These are phyloP conservation scores for Hamigera avellanea DNA, from an alignment of 495 filamentous ascomycete species.

Conservation along the genomic window DNA sequence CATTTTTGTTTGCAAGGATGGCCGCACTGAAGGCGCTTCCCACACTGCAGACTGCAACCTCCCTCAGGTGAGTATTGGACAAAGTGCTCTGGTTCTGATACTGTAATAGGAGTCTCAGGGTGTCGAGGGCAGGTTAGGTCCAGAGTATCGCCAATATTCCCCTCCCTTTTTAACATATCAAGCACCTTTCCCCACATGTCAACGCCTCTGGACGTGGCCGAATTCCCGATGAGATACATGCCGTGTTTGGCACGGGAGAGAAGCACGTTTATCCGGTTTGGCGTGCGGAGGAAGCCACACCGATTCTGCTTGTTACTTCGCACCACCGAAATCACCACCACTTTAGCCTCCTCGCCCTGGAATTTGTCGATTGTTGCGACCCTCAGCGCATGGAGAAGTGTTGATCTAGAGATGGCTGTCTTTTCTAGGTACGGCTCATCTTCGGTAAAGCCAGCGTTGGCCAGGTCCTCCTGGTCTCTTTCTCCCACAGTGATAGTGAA, in stretches of 20 bases:
- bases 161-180: conserved; percentile 28
- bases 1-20: conserved; percentile 51
- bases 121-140: conserved; percentile 57
- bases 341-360: conserved; percentile 62
- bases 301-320: conserved; percentile 50
- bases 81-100: conserved; percentile 51
- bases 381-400: conserved; percentile 22
- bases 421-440: conserved; percentile 2
- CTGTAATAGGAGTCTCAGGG: conserved; percentile 35
- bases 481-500: conserved; percentile 35
- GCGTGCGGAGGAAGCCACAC: conserved; percentile 58
- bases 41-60: conserved; percentile 46
- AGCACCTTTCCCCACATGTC: conserved; percentile 59
- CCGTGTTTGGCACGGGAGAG: conserved; percentile 60
- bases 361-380: conserved; percentile 70
- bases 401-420: neutral
- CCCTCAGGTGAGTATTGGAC: conserved; percentile 46
- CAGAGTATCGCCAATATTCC: conserved; percentile 43
- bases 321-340: conserved; percentile 63
- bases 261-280: conserved; percentile 69
- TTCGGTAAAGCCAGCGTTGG: conserved; percentile 22
- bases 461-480: conserved; percentile 46
- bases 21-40: conserved; percentile 46
- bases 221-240: conserved; percentile 70
- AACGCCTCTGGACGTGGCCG: conserved; percentile 38